A percentile compares a stretch with the other conserved stretches of the same genome.
Evolutionary conservation across 2,329 filamentous ascomycete species (phyloP).

Genomic region (Talaromyces sp.): DNA sequence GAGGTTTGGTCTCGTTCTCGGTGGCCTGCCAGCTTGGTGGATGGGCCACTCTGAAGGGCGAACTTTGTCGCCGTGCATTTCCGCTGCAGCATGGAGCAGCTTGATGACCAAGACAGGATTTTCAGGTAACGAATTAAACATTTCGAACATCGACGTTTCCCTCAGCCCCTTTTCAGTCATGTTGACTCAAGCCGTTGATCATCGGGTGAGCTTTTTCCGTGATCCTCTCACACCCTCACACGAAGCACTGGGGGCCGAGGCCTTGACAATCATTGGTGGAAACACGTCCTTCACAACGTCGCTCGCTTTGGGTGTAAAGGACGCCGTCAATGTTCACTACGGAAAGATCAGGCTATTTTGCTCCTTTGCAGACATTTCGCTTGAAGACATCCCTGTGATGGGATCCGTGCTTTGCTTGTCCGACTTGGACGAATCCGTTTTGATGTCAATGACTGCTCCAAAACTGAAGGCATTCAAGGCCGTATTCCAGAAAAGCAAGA

Average conservation of each 20-base stretch:
- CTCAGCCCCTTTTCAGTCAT: slow-evolving; percentile 29
- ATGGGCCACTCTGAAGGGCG: slow-evolving; percentile 29
- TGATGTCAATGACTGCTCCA: slow-evolving; percentile 21
- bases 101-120: slow-evolving; percentile 36
- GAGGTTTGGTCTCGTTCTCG: slow-evolving; percentile 32
- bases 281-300: slow-evolving; percentile 8
- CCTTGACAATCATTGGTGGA: slow-evolving; percentile 23
- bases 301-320: slow-evolving; percentile 10
- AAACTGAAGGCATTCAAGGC: slow-evolving; percentile 29
- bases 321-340: slow-evolving; percentile 13
- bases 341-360: slow-evolving; percentile 1
- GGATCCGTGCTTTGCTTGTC: slow-evolving; percentile 23
- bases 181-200: slow-evolving; percentile 38
- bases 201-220: slow-evolving; percentile 28
- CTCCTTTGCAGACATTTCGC: slow-evolving; percentile 14
- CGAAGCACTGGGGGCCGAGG: slow-evolving; percentile 6
- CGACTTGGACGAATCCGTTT: slow-evolving; percentile 32
- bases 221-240: slow-evolving; percentile 24
- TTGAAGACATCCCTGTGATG: slow-evolving; percentile 18
- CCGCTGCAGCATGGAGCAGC: slow-evolving; percentile 34
- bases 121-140: slow-evolving; percentile 29
- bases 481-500: slow-evolving; percentile 21
- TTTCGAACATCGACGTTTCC: background rate
- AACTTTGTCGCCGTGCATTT: slow-evolving; percentile 28
- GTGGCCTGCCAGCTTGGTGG: slow-evolving; percentile 43